These are phyloP conservation scores for Trichoderma orchidacearum DNA, from an alignment of 495 filamentous ascomycete species.

Conservation along the genomic window DNA sequence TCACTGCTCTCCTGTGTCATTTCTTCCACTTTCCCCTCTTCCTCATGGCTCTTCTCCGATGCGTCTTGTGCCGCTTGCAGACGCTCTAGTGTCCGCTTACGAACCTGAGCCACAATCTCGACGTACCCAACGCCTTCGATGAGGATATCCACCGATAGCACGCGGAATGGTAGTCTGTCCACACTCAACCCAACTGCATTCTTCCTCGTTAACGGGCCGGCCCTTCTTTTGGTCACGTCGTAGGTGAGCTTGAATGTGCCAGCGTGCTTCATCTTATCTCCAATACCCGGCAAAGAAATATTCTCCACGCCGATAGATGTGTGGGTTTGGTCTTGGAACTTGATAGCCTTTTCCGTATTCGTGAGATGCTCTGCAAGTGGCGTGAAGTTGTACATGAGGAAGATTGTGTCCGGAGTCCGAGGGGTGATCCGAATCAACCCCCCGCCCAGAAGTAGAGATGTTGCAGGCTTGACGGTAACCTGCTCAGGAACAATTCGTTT, in stretches of 20 bases:
- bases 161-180: constrained; percentile 56
- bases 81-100: constrained; percentile 31
- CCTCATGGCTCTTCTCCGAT: constrained; percentile 2
- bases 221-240: constrained; percentile 64
- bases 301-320: constrained; percentile 38
- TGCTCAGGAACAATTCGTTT: constrained; percentile 53
- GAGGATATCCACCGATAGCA: constrained; percentile 70
- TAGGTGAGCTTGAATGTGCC: constrained; percentile 61
- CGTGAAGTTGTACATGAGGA: constrained; percentile 69
- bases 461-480: constrained; percentile 55
- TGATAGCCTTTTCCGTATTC: constrained; percentile 61
- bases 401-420: constrained; percentile 40
- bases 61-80: constrained; percentile 2
- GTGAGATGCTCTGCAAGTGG: constrained; percentile 61
- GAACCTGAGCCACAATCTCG: constrained; percentile 71
- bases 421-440: constrained; percentile 85
- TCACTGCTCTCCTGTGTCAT: constrained; percentile 3
- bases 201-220: constrained; percentile 43
- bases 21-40: not conserved
- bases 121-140: constrained; percentile 91
- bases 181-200: constrained; percentile 38
- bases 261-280: constrained; percentile 45
- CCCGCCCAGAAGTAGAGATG: constrained; percentile 66
- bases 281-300: constrained; percentile 44
- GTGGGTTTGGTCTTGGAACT: constrained; percentile 42